Evolutionary conservation across 148 eudicot species (phyloP), one percentile per base, ranked within the genome.

Genomic region (Cornus kousa): DNA sequence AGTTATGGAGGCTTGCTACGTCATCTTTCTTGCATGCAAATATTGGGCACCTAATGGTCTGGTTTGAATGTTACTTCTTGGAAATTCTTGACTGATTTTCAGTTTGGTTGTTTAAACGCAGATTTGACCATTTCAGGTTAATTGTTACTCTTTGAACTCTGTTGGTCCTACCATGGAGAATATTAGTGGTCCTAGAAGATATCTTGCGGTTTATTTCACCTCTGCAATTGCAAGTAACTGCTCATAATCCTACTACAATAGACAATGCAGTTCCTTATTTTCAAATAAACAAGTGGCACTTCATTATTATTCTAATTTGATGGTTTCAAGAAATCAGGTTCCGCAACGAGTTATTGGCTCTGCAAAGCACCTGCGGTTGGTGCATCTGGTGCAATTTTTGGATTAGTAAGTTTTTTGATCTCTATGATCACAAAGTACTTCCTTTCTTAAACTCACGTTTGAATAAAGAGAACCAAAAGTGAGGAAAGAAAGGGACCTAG

Each of bases 331-430:
- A 31, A 66, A 80, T 78, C 84, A 92, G 97, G 94, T 87, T 73
- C 93, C 77, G 85, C 92, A 62, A 86, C 86, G 93, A 94, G 97
- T 82, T 94, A 94, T 85, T 88, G 93, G 89, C 75, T 90, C 80
- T 85, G 91, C 80, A 85, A 88, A 81, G 87, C 90, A 77, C 92
- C 94, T 17, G 87, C 94, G 7, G 93, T 94, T 82, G 98, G 97
- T 83, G 98, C 98, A 66, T 94, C 97, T 24, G 98, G 98, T 71
- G 98, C 97, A 72, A 92, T 92, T 74, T 94, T 94, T 80, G 98
- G 98, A 86, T 80, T 92, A 85, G 97, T 92, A 85, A 88, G 87
- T 80, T 17, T 72, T 9, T 46, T 31, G 74, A 76, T 67, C 62
- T 55, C 67, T 43, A 5, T 37, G 35, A 23, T 74, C 37, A 7